Percentiles rank a stretch among this genome's conserved stretches.
phyloP scores from a whole-genome alignment of 305 asterid genomes.

The Solanum hybrid region DNA sequence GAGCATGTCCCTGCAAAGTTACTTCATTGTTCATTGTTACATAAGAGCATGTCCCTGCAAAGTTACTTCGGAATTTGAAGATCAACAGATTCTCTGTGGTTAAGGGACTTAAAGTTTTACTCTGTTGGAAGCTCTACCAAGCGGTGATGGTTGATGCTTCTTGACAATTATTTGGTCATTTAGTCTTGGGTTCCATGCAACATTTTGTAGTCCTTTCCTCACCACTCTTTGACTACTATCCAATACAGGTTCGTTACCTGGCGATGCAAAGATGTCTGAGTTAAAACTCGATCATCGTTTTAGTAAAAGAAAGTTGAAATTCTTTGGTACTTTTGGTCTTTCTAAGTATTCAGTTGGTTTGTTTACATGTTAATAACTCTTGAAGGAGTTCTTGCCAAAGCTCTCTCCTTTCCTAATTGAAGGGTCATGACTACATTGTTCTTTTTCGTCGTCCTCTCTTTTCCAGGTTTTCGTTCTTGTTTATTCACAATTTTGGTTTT shows the following conservation, averaged over 20 bases:
- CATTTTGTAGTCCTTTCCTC: not conserved
- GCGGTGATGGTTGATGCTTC: not conserved
- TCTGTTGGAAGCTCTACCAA: not conserved
- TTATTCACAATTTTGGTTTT: not conserved
- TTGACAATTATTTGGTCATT: not conserved
- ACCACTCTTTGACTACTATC: not conserved
- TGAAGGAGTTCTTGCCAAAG: not conserved
- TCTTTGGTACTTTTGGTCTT: not conserved
- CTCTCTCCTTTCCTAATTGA: not conserved
- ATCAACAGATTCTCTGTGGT: not conserved
- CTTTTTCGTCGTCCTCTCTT: not conserved
- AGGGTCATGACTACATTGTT: not conserved
- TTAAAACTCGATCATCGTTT: not conserved
- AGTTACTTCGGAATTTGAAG: not conserved
- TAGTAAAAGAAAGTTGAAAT: not conserved
- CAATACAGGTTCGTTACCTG: not conserved
- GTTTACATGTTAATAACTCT: not conserved
- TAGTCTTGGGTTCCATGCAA: not conserved
- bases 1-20: not conserved
- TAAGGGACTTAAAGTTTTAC: not conserved
- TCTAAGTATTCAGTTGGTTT: not conserved
- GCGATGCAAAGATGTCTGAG: not conserved
- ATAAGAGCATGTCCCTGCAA: constrained; percentile 10
- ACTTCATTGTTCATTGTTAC: constrained; percentile 24
- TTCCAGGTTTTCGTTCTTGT: not conserved